Evolutionary conservation across 495 filamentous ascomycete species (phyloP).

Genomic region (Pyrenopolyporus hunteri): DNA sequence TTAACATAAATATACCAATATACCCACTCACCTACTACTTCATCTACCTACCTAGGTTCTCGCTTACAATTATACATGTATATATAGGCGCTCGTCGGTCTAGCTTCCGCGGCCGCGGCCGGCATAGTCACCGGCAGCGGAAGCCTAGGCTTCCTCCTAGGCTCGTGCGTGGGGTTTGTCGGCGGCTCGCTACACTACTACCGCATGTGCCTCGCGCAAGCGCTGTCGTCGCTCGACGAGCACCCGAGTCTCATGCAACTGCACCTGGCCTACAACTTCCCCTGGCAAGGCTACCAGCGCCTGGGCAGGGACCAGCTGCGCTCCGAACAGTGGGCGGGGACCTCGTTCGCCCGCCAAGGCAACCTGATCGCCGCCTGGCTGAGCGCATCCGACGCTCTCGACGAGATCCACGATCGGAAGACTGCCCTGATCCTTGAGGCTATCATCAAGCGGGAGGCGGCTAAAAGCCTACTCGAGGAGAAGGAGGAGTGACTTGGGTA

Average conservation of each 20-base stretch:
- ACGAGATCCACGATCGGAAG: constrained; percentile 32
- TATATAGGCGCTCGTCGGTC: constrained; percentile 24
- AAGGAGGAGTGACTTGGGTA: not conserved
- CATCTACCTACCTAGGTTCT: not conserved
- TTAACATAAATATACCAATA: no score
- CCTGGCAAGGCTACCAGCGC: constrained; percentile 29
- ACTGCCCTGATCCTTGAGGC: constrained; percentile 21
- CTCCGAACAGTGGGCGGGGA: constrained; percentile 9
- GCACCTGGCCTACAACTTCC: constrained; percentile 32
- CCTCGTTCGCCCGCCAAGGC: constrained; percentile 19
- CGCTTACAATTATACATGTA: no score
- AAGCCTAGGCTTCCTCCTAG: constrained; percentile 19
- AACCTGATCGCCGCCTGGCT: constrained; percentile 32
- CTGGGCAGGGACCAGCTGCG: constrained; percentile 7
- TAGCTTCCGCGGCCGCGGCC: constrained; percentile 18
- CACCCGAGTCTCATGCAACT: constrained; percentile 31
- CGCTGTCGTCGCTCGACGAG: constrained; percentile 24
- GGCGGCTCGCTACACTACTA: constrained; percentile 29
- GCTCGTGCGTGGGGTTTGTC: constrained; percentile 25
- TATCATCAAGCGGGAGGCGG: constrained; percentile 9
- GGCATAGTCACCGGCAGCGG: constrained; percentile 26
- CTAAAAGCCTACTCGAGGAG: constrained; percentile 3
- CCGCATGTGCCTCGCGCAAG: constrained; percentile 18
- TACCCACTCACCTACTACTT: not conserved
- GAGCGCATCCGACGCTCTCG: constrained; percentile 22